phyloP scores from a whole-genome alignment of 2,329 filamentous ascomycete genomes.

The Fusarium fracticaudum region DNA sequence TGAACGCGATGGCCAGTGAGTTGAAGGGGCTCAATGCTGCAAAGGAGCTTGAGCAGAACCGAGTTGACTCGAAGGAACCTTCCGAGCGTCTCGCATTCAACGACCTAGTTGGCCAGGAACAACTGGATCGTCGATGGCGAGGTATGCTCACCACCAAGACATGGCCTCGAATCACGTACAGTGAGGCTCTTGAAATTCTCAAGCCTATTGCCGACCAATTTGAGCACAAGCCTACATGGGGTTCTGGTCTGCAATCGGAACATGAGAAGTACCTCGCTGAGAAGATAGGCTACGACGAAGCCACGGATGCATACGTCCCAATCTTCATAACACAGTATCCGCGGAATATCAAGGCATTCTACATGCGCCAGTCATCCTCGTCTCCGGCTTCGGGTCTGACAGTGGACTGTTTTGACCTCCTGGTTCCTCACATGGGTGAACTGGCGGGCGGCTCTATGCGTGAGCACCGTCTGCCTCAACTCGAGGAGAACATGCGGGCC shows the following conservation, averaged over 20 bases:
- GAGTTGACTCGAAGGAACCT: slow-evolving; percentile 49
- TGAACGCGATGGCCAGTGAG: slow-evolving; percentile 62
- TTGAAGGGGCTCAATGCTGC: slow-evolving; percentile 55
- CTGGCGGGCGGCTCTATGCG: slow-evolving; percentile 90
- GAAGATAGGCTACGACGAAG: slow-evolving; percentile 62
- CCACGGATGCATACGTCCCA: slow-evolving; percentile 65
- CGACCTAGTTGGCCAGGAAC: slow-evolving; percentile 52
- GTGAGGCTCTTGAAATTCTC: slow-evolving; percentile 77
- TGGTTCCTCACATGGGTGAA: slow-evolving; percentile 87
- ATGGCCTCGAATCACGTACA: slow-evolving; percentile 89
- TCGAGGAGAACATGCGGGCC: slow-evolving; percentile 75
- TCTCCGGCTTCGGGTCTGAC: slow-evolving; percentile 57
- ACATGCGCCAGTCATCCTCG: slow-evolving; percentile 57
- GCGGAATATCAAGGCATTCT: slow-evolving; percentile 90
- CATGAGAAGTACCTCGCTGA: slow-evolving; percentile 90
- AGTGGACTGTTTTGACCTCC: slow-evolving; percentile 89
- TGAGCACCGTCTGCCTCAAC: slow-evolving; percentile 76
- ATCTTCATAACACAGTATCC: slow-evolving; percentile 96
- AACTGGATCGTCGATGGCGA: slow-evolving; percentile 76
- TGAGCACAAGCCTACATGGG: slow-evolving; percentile 74
- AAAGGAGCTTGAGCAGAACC: slow-evolving; percentile 54
- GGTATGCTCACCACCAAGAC: slow-evolving; percentile 62
- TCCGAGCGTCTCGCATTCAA: slow-evolving; percentile 56
- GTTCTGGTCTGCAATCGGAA: slow-evolving; percentile 82
- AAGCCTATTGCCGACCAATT: slow-evolving; percentile 71